Evolutionary conservation across 2,329 filamentous ascomycete genomes (phyloP).

Genomic region (Hymenoscyphus fructigenus): DNA sequence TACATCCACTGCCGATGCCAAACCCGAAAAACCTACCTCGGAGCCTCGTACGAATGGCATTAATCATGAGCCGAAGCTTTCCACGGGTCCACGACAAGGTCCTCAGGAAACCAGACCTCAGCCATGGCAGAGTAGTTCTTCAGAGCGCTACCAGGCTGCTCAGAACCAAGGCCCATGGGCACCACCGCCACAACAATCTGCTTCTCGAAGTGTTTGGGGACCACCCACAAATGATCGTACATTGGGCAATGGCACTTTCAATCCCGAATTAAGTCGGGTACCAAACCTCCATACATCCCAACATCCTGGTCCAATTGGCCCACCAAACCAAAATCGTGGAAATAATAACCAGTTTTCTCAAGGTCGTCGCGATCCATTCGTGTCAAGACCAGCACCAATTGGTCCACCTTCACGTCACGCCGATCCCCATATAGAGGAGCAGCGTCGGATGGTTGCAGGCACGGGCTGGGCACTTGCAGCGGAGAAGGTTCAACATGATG

Average conservation of each 20-base stretch:
- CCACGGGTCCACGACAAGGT: constrained; percentile 26
- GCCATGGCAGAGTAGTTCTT: constrained; percentile 34
- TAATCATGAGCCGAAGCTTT: constrained; percentile 38
- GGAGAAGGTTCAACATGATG: constrained; percentile 31
- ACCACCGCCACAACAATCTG: constrained; percentile 41
- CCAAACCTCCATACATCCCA: constrained; percentile 33
- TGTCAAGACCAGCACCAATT: constrained; percentile 34
- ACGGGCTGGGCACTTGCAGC: constrained; percentile 32
- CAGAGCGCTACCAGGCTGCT: constrained; percentile 45
- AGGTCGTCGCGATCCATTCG: constrained; percentile 32
- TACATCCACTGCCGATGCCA: constrained; percentile 13
- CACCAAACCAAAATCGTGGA: constrained; percentile 31
- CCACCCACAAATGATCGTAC: constrained; percentile 65
- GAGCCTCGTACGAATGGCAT: constrained; percentile 26
- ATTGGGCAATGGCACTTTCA: constrained; percentile 77
- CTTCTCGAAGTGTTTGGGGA: constrained; percentile 68
- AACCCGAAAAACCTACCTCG: constrained; percentile 14
- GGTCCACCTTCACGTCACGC: constrained; percentile 34
- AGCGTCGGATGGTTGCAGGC: constrained; percentile 17
- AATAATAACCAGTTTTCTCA: constrained; percentile 30
- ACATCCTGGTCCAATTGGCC: constrained; percentile 38
- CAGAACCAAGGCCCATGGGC: constrained; percentile 43
- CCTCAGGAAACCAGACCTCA: constrained; percentile 28
- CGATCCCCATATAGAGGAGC: constrained; percentile 9
- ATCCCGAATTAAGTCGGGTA: constrained; percentile 53